Conservation (phyloP, 495 filamentous ascomycete species). For the Chlorociboria aeruginascens region DNA sequence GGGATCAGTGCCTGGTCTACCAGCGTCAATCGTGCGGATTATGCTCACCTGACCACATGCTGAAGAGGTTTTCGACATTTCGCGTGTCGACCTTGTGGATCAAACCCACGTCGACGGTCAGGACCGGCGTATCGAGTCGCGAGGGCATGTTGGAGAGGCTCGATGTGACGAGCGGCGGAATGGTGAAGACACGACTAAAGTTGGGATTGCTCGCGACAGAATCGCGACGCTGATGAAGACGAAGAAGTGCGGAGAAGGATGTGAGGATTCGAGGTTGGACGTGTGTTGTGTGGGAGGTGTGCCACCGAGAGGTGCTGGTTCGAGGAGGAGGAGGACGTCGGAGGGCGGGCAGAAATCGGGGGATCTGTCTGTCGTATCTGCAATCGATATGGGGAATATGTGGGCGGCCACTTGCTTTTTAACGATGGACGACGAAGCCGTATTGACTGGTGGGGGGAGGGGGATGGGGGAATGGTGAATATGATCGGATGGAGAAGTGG, state of each 20-base stretch:
- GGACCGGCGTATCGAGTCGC: conserved; percentile 55
- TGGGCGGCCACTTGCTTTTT: conserved; percentile 7
- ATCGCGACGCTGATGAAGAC: conserved; percentile 9
- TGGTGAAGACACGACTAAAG: conserved; percentile 12
- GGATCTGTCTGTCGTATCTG: conserved; percentile 8
- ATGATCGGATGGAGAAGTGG: no score
- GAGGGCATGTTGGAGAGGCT: conserved; percentile 39
- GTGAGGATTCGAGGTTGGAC: no score
- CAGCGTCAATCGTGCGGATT: not conserved
- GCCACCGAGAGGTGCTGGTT: not conserved
- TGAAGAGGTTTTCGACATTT: conserved; percentile 86
- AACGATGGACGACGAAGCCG: not conserved
- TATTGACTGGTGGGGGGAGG: no score
- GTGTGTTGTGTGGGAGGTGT: no score
- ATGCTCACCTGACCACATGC: conserved; percentile 92
- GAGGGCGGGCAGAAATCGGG: conserved; percentile 1
- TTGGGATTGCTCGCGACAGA: conserved; percentile 16
- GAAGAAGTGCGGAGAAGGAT: not conserved
- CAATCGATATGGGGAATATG: conserved; percentile 17
- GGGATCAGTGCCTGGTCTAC: conserved; percentile 1
- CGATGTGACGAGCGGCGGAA: conserved; percentile 18
- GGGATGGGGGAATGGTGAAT: no score
- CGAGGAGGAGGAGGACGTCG: not conserved
- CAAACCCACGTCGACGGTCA: conserved; percentile 73
- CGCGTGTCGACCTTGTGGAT: conserved; percentile 90